Conservation (phyloP, 805 yeast species). For the Candida silvicultrix region DNA sequence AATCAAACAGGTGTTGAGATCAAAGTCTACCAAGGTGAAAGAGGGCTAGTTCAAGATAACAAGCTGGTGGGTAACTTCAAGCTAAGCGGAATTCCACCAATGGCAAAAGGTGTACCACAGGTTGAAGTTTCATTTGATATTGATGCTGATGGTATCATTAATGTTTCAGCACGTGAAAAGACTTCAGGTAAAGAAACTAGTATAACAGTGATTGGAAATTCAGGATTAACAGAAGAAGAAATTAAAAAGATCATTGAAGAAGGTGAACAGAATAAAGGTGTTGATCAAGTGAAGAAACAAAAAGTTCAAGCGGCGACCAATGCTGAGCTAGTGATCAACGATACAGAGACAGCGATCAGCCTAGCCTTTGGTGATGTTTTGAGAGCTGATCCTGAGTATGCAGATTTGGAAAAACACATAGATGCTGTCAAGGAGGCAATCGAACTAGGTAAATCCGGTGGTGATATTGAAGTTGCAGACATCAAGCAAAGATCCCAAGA, state of each 20-base stretch:
- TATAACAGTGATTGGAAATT: slow-evolving; percentile 63
- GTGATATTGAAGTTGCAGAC: slow-evolving; percentile 48
- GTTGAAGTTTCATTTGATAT: slow-evolving; percentile 71
- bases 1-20: slow-evolving; percentile 81
- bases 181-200: slow-evolving; percentile 75
- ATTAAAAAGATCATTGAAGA: slow-evolving; percentile 57
- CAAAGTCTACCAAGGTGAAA: slow-evolving; percentile 76
- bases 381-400: slow-evolving; percentile 45
- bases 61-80: slow-evolving; percentile 71
- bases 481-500: slow-evolving; percentile 71
- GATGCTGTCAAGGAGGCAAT: slow-evolving; percentile 57
- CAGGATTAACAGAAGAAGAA: slow-evolving; percentile 66
- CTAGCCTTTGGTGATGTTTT: slow-evolving; percentile 50
- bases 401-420: slow-evolving; percentile 36
- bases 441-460: slow-evolving; percentile 58
- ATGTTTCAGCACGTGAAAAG: slow-evolving; percentile 76
- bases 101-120: slow-evolving; percentile 78
- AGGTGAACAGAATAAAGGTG: slow-evolving; percentile 55
- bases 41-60: slow-evolving; percentile 72
- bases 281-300: slow-evolving; percentile 53
- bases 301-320: slow-evolving; percentile 69
- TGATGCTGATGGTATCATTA: slow-evolving; percentile 79
- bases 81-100: slow-evolving; percentile 64
- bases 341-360: slow-evolving; percentile 80
- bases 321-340: slow-evolving; percentile 75